Conservation (phyloP, 352 stramenopile species). For the Thalassiosira exigua region DNA sequence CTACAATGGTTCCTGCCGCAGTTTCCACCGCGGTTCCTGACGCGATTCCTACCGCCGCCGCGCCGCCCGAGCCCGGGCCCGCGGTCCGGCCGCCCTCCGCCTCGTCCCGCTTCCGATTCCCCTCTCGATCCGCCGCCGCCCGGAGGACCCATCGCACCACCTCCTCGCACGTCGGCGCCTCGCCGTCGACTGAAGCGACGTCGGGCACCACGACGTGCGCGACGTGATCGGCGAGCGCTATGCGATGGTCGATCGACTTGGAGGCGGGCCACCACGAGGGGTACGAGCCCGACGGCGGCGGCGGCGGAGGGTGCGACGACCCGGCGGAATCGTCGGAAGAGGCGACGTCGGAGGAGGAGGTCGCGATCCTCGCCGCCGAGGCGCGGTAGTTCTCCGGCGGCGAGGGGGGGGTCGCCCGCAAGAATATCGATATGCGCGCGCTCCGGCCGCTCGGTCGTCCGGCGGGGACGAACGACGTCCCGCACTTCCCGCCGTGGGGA, state of each 20-base stretch:
- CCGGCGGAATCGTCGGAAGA: too few relatives aligned
- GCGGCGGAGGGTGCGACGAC: background rate
- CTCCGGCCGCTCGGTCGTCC: too few relatives aligned
- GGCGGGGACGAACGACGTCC: too few relatives aligned
- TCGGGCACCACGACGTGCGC: slow-evolving; percentile 47
- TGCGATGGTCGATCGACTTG: slow-evolving; percentile 20
- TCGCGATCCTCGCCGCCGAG: too few relatives aligned
- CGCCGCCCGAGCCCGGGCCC: background rate
- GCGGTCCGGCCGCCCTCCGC: too few relatives aligned
- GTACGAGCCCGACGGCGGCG: slow-evolving; percentile 4
- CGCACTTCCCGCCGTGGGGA: too few relatives aligned
- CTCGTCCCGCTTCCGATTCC: too few relatives aligned
- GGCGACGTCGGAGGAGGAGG: too few relatives aligned
- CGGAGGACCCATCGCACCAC: slow-evolving; percentile 38
- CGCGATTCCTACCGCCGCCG: background rate
- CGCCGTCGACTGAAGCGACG: background rate
- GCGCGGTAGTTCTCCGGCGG: too few relatives aligned
- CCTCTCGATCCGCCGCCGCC: slow-evolving; percentile 9
- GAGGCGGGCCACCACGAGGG: slow-evolving; percentile 42
- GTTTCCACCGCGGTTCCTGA: background rate
- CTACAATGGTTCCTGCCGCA: background rate
- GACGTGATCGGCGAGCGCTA: slow-evolving; percentile 45
- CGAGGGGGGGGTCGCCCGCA: too few relatives aligned
- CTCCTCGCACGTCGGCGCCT: slow-evolving; percentile 23
- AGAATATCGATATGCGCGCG: too few relatives aligned